phyloP scores from a whole-genome alignment of 495 filamentous ascomycete species.

The Penicillium roqueforti region DNA sequence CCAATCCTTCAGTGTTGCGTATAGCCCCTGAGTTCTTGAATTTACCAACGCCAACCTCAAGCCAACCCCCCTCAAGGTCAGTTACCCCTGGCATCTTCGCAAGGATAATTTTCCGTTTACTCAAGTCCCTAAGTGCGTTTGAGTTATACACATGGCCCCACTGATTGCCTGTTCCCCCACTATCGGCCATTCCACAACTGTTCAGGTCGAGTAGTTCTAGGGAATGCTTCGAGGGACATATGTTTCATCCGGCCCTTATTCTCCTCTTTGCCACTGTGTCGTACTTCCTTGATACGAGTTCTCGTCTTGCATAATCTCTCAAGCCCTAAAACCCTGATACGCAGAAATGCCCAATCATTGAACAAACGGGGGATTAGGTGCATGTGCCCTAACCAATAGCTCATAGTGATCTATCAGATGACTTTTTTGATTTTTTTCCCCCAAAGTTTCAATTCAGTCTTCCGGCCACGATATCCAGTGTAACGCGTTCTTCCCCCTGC shows the following conservation, averaged over 20 bases:
- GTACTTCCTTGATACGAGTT: too few species aligned
- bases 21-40: background rate
- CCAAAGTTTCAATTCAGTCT: background rate
- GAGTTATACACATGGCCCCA: slow-evolving; percentile 21
- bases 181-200: too few species aligned
- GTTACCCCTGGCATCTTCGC: background rate
- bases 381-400: slow-evolving; percentile 29
- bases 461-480: slow-evolving; percentile 6
- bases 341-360: background rate
- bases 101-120: too few species aligned
- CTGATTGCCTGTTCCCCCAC: too few species aligned
- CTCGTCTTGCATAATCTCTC: too few species aligned
- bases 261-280: background rate
- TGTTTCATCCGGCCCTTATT: background rate
- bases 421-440: slow-evolving; percentile 7
- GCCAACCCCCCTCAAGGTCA: background rate
- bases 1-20: background rate
- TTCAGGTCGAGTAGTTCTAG: too few species aligned
- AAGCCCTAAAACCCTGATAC: background rate
- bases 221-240: too few species aligned
- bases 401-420: slow-evolving; percentile 36
- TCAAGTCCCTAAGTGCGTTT: slow-evolving; percentile 29
- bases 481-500: slow-evolving; percentile 14
- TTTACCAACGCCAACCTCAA: background rate
- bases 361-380: slow-evolving; percentile 14